phyloP scores from a whole-genome alignment of 306 rosid species.

The Rosa persica region DNA sequence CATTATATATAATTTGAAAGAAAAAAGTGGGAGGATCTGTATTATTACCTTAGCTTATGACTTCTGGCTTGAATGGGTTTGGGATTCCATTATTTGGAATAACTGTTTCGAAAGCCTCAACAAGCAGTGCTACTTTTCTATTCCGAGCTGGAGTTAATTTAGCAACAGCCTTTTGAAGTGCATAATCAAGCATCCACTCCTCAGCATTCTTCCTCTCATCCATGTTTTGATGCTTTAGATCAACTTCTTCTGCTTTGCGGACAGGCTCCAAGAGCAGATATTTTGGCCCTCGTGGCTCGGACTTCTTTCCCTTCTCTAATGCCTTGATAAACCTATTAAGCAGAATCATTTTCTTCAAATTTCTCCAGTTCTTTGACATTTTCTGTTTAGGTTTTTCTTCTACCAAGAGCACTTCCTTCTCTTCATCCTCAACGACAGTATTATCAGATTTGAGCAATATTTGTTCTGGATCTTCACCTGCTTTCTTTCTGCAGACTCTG shows the following conservation, averaged over 20 bases:
- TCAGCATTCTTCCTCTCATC: slow-evolving; percentile 71
- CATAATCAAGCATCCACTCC: slow-evolving; percentile 98
- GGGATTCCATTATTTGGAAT: slow-evolving; percentile 53
- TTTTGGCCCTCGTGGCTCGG: slow-evolving; percentile 56
- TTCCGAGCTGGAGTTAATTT: slow-evolving; percentile 80
- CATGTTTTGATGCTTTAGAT: slow-evolving; percentile 60
- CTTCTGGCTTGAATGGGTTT: slow-evolving; percentile 34
- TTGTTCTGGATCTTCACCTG: slow-evolving; percentile 27
- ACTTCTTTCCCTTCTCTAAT: slow-evolving; percentile 62
- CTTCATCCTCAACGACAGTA: slow-evolving; percentile 25
- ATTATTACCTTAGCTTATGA: slow-evolving; percentile 30
- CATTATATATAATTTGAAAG: neutral
- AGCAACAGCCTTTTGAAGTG: slow-evolving; percentile 78
- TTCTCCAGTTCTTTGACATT: slow-evolving; percentile 69
- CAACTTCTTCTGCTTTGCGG: slow-evolving; percentile 61
- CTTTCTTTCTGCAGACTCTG: slow-evolving; percentile 17
- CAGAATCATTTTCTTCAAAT: slow-evolving; percentile 74
- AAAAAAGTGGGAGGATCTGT: slow-evolving; percentile 15
- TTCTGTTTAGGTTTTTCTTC: slow-evolving; percentile 42
- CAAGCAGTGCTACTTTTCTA: slow-evolving; percentile 81
- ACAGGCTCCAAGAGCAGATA: slow-evolving; percentile 52
- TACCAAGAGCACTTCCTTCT: slow-evolving; percentile 23
- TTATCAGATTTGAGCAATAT: slow-evolving; percentile 22
- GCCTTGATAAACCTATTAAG: slow-evolving; percentile 85
- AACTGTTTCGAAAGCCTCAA: slow-evolving; percentile 93